Percentiles rank a stretch among this genome's conserved stretches.
Evolutionary conservation across 352 stramenopile genomes (phyloP).

Genomic region (Globisporangium canariense): DNA sequence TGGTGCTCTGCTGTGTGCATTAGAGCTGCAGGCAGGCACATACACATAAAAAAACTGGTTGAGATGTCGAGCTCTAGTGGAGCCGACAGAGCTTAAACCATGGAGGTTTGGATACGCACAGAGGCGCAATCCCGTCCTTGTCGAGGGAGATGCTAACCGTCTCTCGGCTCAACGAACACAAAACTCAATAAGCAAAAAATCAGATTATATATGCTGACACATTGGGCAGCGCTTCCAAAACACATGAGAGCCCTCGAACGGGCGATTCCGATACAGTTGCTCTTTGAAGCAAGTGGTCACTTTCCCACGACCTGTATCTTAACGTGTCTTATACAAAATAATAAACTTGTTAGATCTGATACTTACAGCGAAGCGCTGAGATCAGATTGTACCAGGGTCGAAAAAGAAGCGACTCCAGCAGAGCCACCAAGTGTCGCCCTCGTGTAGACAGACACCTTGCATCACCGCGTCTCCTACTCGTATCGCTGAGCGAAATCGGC

Average conservation of each 20-base stretch:
- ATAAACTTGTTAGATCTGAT: neutral
- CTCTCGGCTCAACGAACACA: conserved; percentile 93
- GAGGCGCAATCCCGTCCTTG: conserved; percentile 89
- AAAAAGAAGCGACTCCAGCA: neutral
- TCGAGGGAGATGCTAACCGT: conserved; percentile 94
- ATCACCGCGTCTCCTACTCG: neutral
- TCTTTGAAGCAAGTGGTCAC: conserved; percentile 1
- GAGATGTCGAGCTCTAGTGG: conserved; percentile 40
- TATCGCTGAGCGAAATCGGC: conserved; percentile 1
- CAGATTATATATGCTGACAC: conserved; percentile 15
- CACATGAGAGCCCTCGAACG: conserved; percentile 10
- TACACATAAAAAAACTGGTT: conserved; percentile 45
- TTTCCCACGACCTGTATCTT: neutral
- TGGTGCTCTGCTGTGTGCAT: no score
- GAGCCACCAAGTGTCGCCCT: neutral
- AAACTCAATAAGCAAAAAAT: neutral
- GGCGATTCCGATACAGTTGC: neutral
- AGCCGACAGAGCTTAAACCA: conserved; percentile 85
- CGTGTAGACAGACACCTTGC: neutral
- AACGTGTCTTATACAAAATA: neutral
- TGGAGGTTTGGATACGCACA: conserved; percentile 70
- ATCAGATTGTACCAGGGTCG: conserved; percentile 1
- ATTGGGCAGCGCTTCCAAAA: conserved; percentile 36
- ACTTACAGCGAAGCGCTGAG: neutral
- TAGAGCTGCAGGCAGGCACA: no score